Evolutionary conservation across 2,329 filamentous ascomycete genomes (phyloP), one percentile per base, ranked within the genome.

Genomic region (Ambrosiella cleistominuta): DNA sequence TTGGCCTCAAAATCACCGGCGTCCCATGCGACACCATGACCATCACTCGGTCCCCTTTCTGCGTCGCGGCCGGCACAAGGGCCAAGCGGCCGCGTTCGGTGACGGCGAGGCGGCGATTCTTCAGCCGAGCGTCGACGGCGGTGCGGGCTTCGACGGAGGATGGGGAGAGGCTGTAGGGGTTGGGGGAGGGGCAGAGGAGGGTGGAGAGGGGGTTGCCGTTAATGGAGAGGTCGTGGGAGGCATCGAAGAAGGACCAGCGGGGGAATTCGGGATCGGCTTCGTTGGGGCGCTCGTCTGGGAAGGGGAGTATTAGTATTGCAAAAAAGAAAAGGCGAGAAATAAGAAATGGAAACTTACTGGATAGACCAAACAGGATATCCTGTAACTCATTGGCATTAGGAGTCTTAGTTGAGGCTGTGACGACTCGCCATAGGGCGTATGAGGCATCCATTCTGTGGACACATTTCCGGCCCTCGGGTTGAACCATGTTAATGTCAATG

Each of bases 21-120:
- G 59, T 60, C 9, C 59, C 59, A 27, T 60, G 56, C 1, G 59
- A 58, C 27, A 60, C 55, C 7, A 60, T 42, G 5, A 60, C 45
- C 12, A 42, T 52, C 19, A 60, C 38, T 37, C 55, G 19, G 19
- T 60, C 56, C 15, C 59, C 59, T 51, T 60, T 60, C 39, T 60
- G 56, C 37, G 55, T 60, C 11, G 56, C 56, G 13, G 59, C 59
- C 44, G 59, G 59, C 9, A 60, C 59, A 7, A 60, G 52, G 1
- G 59, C 59, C 19, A 60, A 44, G 17, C 59, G 38, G 13, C 59
- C 59, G 13, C 56, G 42, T 0, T 53, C 51, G 5, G 59, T 60
- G 27, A 60, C 56, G 27, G 55, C 55, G 7, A 60, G 52, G 7
- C 59, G 59, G 11, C 59, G 56, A 38, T 60, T 57, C 5, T 55